Evolutionary conservation across 106 monocot genomes (phyloP), one percentile per base, ranked within the genome.

Genomic region (Gastrodia elata): DNA sequence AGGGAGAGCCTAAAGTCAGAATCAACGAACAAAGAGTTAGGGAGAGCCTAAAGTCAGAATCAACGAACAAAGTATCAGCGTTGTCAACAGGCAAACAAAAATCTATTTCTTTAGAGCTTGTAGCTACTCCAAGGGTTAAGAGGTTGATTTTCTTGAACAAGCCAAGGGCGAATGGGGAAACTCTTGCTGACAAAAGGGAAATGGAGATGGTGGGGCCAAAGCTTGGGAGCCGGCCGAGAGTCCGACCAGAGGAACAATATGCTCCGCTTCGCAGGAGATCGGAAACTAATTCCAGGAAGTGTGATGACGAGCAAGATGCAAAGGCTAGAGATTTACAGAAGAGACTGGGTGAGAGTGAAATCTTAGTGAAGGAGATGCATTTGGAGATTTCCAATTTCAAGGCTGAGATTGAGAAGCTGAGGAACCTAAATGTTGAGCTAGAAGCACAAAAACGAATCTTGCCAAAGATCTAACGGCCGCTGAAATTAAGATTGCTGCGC

Each of bases 401-500:
- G 70, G 80, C 41, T 5, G 73, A 85, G 58, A 34, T 87, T 64
- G 83, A 93, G 79, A 84, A 73, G 74, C 20, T 93, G 84, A 70
- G 76, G 71, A 56, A 55, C 37, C 9, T 73, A 32, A 87, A 93
- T 73, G 24, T 49, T 32, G 78, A 74, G 77, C 75, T 93, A 41
- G 87, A 90, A 68, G 38, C 38, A 27, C 75, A 87, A 77, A 93
- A 87, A 93, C 73, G 46, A 71, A 76, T 68, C 76, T 82, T 9
- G 55, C 33, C 0, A 68, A 65, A 32, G 78, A 83, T 41, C 71
- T 93, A 10, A 68, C 40, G 20, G 77, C 81, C 24, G 81, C 89
- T 52, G 73, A 83, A 74, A 64, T 56, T 0, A 81, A 83, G 76
- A 85, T 89, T 46, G 30, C 20, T 3, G 57, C 72, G 0, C 39